These are phyloP conservation scores for Prinsepia uniflora DNA, from an alignment of 306 rosid species.

Conservation along the genomic window DNA sequence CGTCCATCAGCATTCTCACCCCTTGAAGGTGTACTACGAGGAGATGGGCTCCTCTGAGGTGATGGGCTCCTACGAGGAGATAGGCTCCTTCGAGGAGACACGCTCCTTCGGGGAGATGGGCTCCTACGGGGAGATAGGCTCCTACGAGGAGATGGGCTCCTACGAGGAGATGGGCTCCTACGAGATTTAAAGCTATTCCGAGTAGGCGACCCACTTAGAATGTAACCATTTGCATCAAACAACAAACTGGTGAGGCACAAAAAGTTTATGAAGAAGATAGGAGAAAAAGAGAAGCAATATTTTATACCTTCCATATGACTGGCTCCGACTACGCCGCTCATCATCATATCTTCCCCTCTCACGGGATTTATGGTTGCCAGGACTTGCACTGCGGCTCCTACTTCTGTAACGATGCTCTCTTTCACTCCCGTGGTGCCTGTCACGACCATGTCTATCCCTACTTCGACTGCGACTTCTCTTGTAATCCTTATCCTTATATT, in stretches of 20 bases:
- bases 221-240: slow-evolving; percentile 24
- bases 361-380: slow-evolving; percentile 38
- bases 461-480: slow-evolving; percentile 67
- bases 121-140: slow-evolving; percentile 31
- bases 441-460: slow-evolving; percentile 57
- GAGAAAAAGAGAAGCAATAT: not conserved
- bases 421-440: slow-evolving; percentile 48
- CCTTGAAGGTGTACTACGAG: slow-evolving; percentile 39
- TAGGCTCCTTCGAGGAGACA: slow-evolving; percentile 27
- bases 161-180: slow-evolving; percentile 15
- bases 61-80: slow-evolving; percentile 35
- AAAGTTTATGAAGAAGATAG: not conserved
- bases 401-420: slow-evolving; percentile 48
- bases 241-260: slow-evolving; percentile 19
- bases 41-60: slow-evolving; percentile 38
- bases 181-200: slow-evolving; percentile 34
- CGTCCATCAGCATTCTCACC: slow-evolving; percentile 38
- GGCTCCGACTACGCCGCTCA: slow-evolving; percentile 50
- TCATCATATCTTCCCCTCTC: slow-evolving; percentile 53
- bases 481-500: slow-evolving; percentile 49
- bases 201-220: slow-evolving; percentile 44
- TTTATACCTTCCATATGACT: slow-evolving; percentile 51
- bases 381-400: slow-evolving; percentile 62
- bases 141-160: slow-evolving; percentile 33
- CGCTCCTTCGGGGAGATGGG: slow-evolving; percentile 22